Base-by-base conservation (phyloP, 202 grass and related monocot species). In the Alloteropsis angusta region DNA sequence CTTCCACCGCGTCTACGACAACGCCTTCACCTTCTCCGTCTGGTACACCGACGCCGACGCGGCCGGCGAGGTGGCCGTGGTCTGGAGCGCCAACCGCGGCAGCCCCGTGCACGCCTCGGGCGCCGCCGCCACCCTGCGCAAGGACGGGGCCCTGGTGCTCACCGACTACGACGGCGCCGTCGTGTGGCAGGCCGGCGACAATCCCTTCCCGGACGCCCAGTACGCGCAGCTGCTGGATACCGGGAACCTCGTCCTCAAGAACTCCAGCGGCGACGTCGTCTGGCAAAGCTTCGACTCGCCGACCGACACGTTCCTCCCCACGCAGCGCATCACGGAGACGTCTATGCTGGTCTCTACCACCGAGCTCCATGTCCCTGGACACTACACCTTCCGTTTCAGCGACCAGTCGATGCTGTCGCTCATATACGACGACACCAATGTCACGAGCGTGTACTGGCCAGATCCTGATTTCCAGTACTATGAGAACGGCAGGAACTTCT, bases 201-300 rank as follows among this genome's bases (percentile, higher is more conserved):
- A 0, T 50, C 39, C 7, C 58, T 3, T 49, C 17, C 16, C 53
- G 0, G 36, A 68, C 3, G 73, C 49, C 18, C 45, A 69, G 9
- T 45, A 80, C 12, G 75, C 76, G 3, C 25, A 93, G 43, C 80
- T 93, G 14, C 73, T 91, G 37, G 60, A 86, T 30, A 70, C 80
- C 6, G 88, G 85, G 0, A 93, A 93, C 74, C 88, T 94, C 19
- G 83, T 91, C 66, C 10, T 91, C 7, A 88, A 43, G 53, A 75
- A 91, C 77, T 32, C 56, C 17, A 52, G 26, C 25, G 76, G 65
- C 0, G 42, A 26, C 48, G 18, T 66, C 37, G 62, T 91, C 3
- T 94, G 91, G 91, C 80, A 91, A 53, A 94, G 91, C 54, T 94
- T 89, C 3, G 59, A 91, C 75, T 88, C 83, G 16, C 88, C 92